A percentile compares a stretch with the other conserved stretches of the same genome.
phyloP scores from a whole-genome alignment of 2,329 filamentous ascomycete genomes.

The Massarina eburnea region DNA sequence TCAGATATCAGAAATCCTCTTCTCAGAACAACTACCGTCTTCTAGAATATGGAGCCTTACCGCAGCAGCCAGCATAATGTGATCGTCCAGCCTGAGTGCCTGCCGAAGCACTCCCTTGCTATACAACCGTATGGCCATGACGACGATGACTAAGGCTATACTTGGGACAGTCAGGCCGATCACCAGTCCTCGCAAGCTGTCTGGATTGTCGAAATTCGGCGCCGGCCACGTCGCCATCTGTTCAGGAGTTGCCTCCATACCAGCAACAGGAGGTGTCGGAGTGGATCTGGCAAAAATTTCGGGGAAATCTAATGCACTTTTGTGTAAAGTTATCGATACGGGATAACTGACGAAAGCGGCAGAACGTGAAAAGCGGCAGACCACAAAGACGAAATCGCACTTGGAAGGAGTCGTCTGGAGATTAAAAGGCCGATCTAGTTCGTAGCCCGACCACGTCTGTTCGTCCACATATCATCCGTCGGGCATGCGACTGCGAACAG shows the following conservation, averaged over 20 bases:
- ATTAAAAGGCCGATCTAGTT: too few relatives aligned
- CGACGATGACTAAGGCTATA: constrained; percentile 19
- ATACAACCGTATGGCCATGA: constrained; percentile 21
- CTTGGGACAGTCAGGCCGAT: constrained; percentile 20
- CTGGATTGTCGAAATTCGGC: constrained; percentile 29
- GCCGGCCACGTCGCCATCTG: constrained; percentile 21
- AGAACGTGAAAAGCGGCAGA: too few relatives aligned
- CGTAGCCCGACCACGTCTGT: too few relatives aligned
- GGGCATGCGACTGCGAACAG: too few relatives aligned
- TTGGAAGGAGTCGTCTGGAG: too few relatives aligned
- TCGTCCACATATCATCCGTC: too few relatives aligned
- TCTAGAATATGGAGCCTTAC: constrained; percentile 7
- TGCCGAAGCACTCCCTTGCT: constrained; percentile 23
- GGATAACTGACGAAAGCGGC: too few relatives aligned
- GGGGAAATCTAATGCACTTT: too few relatives aligned
- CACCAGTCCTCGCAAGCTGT: constrained; percentile 18
- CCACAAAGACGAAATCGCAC: too few relatives aligned
- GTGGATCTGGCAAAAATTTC: too few relatives aligned
- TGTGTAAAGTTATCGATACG: too few relatives aligned
- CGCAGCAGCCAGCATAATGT: constrained; percentile 26
- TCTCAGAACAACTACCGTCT: not conserved
- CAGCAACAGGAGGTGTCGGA: not conserved
- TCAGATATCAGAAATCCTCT: not conserved
- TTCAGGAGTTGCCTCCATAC: constrained; percentile 3
- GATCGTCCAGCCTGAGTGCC: constrained; percentile 26